Percentiles rank a stretch among this genome's conserved stretches.
These are phyloP conservation scores for Pythium rhizo-oryzae DNA, from an alignment of 352 stramenopile species.

Conservation along the genomic window DNA sequence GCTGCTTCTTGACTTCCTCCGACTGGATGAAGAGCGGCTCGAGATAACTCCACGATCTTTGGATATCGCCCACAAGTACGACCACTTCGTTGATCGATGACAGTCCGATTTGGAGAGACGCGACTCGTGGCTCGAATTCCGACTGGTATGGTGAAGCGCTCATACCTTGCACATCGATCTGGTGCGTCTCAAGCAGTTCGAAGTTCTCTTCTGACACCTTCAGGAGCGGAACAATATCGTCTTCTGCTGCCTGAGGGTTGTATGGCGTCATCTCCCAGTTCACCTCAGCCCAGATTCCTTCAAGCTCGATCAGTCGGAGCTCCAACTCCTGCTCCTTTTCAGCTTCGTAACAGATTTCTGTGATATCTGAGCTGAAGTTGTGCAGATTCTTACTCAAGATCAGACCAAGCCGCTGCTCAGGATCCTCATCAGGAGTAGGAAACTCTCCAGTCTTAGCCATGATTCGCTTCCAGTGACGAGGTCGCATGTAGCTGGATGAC, in stretches of 20 bases:
- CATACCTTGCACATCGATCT: slow-evolving; percentile 97
- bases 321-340: slow-evolving; percentile 97
- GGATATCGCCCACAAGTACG: slow-evolving; percentile 94
- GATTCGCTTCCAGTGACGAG: slow-evolving; percentile 94
- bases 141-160: slow-evolving; percentile 94
- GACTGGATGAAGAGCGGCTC: slow-evolving; percentile 96
- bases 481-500: slow-evolving; percentile 89
- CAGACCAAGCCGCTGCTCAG: slow-evolving; percentile 88
- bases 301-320: slow-evolving; percentile 88
- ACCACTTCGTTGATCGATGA: slow-evolving; percentile 94
- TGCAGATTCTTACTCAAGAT: slow-evolving; percentile 94
- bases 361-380: slow-evolving; percentile 94
- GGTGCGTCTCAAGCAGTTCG: slow-evolving; percentile 96
- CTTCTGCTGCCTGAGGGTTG: slow-evolving; percentile 75
- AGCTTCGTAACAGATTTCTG: slow-evolving; percentile 96
- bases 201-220: slow-evolving; percentile 97
- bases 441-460: slow-evolving; percentile 91
- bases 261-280: slow-evolving; percentile 95
- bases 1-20: slow-evolving; percentile 96
- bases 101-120: slow-evolving; percentile 85
- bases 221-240: slow-evolving; percentile 88
- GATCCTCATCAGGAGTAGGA: slow-evolving; percentile 92
- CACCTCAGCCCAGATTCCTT: slow-evolving; percentile 91
- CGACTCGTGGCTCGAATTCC: slow-evolving; percentile 94
- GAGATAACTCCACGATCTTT: slow-evolving; percentile 96